phyloP scores from a whole-genome alignment of 805 yeast genomes.

The Schwanniomyces sp. region DNA sequence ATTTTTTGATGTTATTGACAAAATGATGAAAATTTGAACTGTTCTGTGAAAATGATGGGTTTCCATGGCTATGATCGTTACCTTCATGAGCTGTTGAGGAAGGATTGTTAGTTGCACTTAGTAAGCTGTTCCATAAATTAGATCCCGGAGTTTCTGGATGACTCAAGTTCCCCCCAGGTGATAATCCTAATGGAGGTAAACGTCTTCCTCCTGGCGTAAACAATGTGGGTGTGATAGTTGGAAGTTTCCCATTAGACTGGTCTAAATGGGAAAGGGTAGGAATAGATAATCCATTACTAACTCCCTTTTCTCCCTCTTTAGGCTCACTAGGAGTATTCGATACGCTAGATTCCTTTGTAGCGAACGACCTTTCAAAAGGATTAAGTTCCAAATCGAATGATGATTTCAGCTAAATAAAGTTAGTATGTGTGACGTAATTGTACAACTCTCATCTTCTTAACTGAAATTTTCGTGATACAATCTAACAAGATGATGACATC shows the following conservation, averaged over 20 bases:
- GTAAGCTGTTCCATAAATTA: slow-evolving; percentile 46
- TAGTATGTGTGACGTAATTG: slow-evolving; percentile 20
- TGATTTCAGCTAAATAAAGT: slow-evolving; percentile 31
- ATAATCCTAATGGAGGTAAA: slow-evolving; percentile 51
- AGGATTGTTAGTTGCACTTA: slow-evolving; percentile 38
- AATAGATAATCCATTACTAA: slow-evolving; percentile 28
- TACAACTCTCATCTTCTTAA: background rate
- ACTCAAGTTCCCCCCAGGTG: slow-evolving; percentile 42
- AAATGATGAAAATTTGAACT: slow-evolving; percentile 23
- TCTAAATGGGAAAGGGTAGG: slow-evolving; percentile 30
- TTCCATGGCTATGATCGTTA: background rate
- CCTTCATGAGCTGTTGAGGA: slow-evolving; percentile 3
- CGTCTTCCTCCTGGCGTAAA: slow-evolving; percentile 62
- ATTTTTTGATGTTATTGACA: slow-evolving; percentile 34
- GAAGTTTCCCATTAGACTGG: slow-evolving; percentile 20
- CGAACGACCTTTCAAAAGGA: slow-evolving; percentile 94
- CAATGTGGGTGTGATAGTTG: slow-evolving; percentile 43
- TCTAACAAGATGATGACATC: background rate
- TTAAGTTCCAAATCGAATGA: slow-evolving; percentile 86
- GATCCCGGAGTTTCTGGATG: slow-evolving; percentile 55
- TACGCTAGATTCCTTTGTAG: slow-evolving; percentile 47
- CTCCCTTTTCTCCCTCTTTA: slow-evolving; percentile 7
- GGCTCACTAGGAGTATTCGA: slow-evolving; percentile 2
- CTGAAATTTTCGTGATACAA: background rate
- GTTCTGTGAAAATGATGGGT: slow-evolving; percentile 1